Conservation (phyloP, 2,329 filamentous ascomycete species). For the Trichoderma koningiopsis region DNA sequence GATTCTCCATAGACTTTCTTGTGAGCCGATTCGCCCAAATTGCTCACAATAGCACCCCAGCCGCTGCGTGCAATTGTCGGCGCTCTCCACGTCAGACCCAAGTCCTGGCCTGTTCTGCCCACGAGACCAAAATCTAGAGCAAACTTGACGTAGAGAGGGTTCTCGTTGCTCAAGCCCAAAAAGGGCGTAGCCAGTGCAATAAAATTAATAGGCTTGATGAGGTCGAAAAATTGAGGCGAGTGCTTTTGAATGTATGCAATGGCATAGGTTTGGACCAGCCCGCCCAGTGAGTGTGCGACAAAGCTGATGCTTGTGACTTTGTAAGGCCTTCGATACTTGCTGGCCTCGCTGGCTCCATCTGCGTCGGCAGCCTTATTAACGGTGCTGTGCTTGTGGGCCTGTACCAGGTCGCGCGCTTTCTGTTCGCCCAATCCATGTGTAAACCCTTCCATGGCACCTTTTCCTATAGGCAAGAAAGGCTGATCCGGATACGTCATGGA, state of each 20-base stretch:
- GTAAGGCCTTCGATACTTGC: conserved; percentile 60
- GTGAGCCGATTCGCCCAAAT: conserved; percentile 70
- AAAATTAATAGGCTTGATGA: conserved; percentile 87
- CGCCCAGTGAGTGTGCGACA: conserved; percentile 87
- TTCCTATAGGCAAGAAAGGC: conserved; percentile 71
- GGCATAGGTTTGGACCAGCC: conserved; percentile 88
- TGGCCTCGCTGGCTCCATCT: conserved; percentile 43
- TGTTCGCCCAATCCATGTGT: conserved; percentile 42
- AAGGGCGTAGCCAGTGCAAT: conserved; percentile 86
- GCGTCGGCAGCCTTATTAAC: conserved; percentile 58
- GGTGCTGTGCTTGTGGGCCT: conserved; percentile 63
- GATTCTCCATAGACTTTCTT: conserved; percentile 59
- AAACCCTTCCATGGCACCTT: conserved; percentile 51
- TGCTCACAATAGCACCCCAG: conserved; percentile 85
- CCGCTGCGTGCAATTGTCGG: conserved; percentile 83
- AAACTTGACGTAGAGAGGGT: conserved; percentile 95
- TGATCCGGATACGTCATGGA: conserved; percentile 93
- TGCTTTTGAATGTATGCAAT: conserved; percentile 97
- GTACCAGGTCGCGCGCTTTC: conserved; percentile 48
- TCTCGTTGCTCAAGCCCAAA: conserved; percentile 92
- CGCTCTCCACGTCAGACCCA: conserved; percentile 91
- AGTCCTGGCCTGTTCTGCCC: conserved; percentile 91
- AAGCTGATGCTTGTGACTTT: conserved; percentile 94
- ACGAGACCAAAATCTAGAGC: conserved; percentile 95
- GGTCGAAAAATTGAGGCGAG: conserved; percentile 84